Evolutionary conservation across 768 basidiomycete genomes (phyloP).

Genomic region (Termitomyces heimii): DNA sequence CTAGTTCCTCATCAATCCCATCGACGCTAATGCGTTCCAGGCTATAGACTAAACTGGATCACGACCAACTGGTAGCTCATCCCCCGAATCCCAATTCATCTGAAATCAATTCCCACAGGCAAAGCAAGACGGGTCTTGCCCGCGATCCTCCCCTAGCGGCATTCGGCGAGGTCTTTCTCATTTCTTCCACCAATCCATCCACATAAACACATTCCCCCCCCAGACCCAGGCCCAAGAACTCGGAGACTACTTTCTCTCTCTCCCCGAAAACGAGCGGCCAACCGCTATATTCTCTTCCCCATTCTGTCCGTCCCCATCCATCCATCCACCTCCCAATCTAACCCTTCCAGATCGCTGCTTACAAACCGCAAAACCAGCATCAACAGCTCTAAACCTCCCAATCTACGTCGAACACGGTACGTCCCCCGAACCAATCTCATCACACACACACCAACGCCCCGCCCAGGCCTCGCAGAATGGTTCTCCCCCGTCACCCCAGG

Average conservation of each 20-base stretch:
- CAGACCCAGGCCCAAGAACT: constrained; percentile 73
- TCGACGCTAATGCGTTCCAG: constrained; percentile 25
- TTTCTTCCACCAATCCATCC: not conserved
- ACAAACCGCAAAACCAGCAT: constrained; percentile 67
- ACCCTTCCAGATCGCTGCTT: constrained; percentile 68
- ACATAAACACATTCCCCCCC: not conserved
- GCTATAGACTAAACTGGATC: constrained; percentile 74
- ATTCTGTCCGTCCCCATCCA: constrained; percentile 50
- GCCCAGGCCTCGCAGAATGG: constrained; percentile 71
- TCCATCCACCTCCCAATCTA: not conserved
- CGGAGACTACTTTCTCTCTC: constrained; percentile 52
- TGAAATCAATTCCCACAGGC: constrained; percentile 33
- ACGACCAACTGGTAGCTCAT: constrained; percentile 51
- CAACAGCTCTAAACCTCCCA: constrained; percentile 57
- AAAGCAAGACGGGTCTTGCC: constrained; percentile 57
- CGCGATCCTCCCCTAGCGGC: constrained; percentile 72
- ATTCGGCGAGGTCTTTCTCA: constrained; percentile 51
- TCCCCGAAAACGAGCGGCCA: constrained; percentile 63
- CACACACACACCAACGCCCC: not conserved
- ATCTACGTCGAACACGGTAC: constrained; percentile 77
- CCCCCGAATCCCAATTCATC: not conserved
- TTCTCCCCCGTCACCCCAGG: constrained; percentile 63
- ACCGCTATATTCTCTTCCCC: constrained; percentile 83
- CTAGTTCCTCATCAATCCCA: not conserved
- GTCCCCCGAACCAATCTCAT: not conserved